Evolutionary conservation across 2,329 filamentous ascomycete genomes (phyloP), one percentile per base, ranked within the genome.

Genomic region (Neurospora sp.): DNA sequence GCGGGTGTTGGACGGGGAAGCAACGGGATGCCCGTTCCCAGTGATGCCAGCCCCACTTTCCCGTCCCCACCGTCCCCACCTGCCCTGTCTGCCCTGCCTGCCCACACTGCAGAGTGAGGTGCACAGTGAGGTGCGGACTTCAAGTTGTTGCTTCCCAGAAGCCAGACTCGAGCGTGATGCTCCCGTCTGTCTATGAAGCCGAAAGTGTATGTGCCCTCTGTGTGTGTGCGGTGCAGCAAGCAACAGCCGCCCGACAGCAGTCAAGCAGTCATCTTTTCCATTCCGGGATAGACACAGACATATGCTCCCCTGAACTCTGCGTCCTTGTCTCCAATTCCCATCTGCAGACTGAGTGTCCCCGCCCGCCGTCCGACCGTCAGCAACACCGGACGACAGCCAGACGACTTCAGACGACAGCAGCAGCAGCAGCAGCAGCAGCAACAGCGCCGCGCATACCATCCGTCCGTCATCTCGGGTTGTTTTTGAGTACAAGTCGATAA

Each of bases 341-440:
- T 33, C 46, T 69, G 68, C 68, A 46, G 67, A 38, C 43, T 19
- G 42, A 28, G 67, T 28, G 28, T 28, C 39, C 38, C 33, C 39
- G 58, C 15, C 38, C 33, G 19, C 52, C 46, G 68, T 28, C 19
- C 39, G 38, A 38, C 52, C 36, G 52, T 33, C 58, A 66, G 19
- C 58, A 66, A 62, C 38, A 67, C 46, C 69, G 23, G 39, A 46
- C 68, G 33, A 42, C 68, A 43, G 68, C 68, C 58, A 70, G 69
- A 68, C 70, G 62, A 70, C 69, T 68, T 70, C 52, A 36, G 68
- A 66, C 70, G 71, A 69, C 68, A 73, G 66, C 72, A n/a, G n/a
- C n/a, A 33, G 28, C 28, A 33, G 28, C 28, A 75, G 74, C 73
- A 74, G 73, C n/a, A 46, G 23, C 23, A 58, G 23, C 46, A 58